Base-by-base conservation (phyloP, 1,284 basidiomycete species). In the Cystobasidium sp. region DNA sequence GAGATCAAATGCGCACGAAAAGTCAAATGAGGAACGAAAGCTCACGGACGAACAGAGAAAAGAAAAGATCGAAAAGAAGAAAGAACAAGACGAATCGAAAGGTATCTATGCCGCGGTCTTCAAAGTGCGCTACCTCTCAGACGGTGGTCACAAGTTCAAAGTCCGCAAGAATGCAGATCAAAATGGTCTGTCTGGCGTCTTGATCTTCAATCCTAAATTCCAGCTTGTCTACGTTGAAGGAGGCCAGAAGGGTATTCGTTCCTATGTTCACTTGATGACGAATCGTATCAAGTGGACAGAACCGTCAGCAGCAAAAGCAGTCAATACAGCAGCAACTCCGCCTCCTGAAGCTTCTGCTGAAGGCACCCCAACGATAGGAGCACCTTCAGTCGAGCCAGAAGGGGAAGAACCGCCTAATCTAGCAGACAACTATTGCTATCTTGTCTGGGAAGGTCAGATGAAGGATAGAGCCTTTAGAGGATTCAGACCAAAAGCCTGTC, bases 101-200 rank as follows among this genome's bases (percentile, higher is more conserved):
- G 97, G 97, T 0, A 86, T 98, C 3, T 87, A 86, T 77, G 93
- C 89, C 12, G 90, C 91, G 1, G 49, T 69, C 72, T 52, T 8
- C 78, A 93, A 92, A 83, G 87, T 99, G 78, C 91, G 91, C 81
- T 91, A 89, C 73, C 88, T 99, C 58, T 87, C 90, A n/a, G 94
- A 97, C 81, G 93, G 91, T 0, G 87, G 92, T 16, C 97, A 99
- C 80, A 90, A 91, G 77, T 97, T 94, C 87, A 99, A 99, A 85
- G 92, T 98, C 52, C 89, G 92, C 75, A 93, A 92, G 85, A 99
- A 98, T 80, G 96, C 96, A 1, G 90, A 96, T 81, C 94, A 98
- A 82, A 86, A 90, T 81, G 89, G 88, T 75, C 86, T 99, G 18
- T 91, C 92, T 0, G 96, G 97, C 4, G 84, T 96, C 24, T 91